Conservation (phyloP, 768 basidiomycete genomes). For the Tubosaeta sp. region DNA sequence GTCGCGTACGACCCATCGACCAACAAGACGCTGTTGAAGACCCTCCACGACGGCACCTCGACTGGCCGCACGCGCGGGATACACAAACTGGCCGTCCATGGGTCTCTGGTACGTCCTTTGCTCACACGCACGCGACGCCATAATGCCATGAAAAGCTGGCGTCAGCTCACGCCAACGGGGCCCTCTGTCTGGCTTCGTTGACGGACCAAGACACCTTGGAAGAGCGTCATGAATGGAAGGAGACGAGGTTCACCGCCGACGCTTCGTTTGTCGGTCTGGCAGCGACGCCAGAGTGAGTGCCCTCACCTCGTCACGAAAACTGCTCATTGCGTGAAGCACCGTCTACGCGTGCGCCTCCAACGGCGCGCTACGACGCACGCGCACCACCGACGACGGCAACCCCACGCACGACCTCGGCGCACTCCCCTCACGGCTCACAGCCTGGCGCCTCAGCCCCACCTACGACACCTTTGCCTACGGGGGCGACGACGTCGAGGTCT, state of each 20-base stretch:
- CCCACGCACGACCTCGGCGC: slow-evolving; percentile 32
- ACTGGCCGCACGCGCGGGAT: slow-evolving; percentile 34
- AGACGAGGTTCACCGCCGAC: slow-evolving; percentile 49
- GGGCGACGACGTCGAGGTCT: slow-evolving; percentile 82
- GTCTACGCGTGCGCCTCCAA: slow-evolving; percentile 72
- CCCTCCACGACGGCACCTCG: slow-evolving; percentile 30
- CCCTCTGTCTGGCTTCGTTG: slow-evolving; percentile 41
- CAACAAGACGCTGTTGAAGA: slow-evolving; percentile 33
- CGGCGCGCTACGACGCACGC: slow-evolving; percentile 59
- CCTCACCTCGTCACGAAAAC: not conserved
- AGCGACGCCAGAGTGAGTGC: slow-evolving; percentile 44
- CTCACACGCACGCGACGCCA: slow-evolving; percentile 10
- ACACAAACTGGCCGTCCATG: slow-evolving; percentile 36
- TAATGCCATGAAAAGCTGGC: slow-evolving; percentile 55
- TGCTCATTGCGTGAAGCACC: slow-evolving; percentile 22
- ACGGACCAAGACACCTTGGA: slow-evolving; percentile 40
- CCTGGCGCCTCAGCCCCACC: slow-evolving; percentile 57
- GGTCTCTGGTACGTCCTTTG: slow-evolving; percentile 36
- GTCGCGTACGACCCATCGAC: slow-evolving; percentile 41
- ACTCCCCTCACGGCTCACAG: slow-evolving; percentile 65
- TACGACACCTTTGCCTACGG: slow-evolving; percentile 68
- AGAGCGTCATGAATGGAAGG: slow-evolving; percentile 53
- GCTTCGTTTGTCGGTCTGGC: slow-evolving; percentile 63
- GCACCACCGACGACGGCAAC: slow-evolving; percentile 23
- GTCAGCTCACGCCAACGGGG: slow-evolving; percentile 61